Base-by-base conservation (phyloP, 495 filamentous ascomycete genomes). In the Aspergillus ellipticus region DNA sequence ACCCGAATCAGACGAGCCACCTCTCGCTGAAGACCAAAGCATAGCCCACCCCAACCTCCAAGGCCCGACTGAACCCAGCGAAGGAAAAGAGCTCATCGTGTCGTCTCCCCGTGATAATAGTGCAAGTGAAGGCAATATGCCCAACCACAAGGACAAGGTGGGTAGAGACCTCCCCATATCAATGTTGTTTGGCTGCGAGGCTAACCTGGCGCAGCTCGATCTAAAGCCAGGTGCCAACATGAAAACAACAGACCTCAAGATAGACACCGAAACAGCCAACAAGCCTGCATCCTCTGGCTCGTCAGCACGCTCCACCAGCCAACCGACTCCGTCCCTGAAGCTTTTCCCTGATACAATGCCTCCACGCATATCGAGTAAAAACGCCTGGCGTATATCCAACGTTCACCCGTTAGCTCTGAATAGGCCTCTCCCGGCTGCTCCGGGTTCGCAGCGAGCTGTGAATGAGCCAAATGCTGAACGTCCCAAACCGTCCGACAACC, bases 341-440 rank as follows among this genome's bases (percentile, higher is more conserved):
- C 64, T 76, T 13, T 76, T 76, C 52, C 73, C 73, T 24, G 65
- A 72, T 50, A 61, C 72, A 4, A 58, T 65, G 39, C 65, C 71
- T 6, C 65, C 71, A n/a, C 69, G 70, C 10, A 56, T 65, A 7
- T 69, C 71, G 4, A 73, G 68, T 42, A 70, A 58, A 33, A 62
- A 51, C 20, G 66, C 67, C 7, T 60, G 60, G 57, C 63, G 70
- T 29, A 54, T 68, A n/a, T 69, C 70, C 7, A 52, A 35, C 19
- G 35, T 28, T 21, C 56, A 56, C 28, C 51, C 50, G 41, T 48
- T 58, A 16, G 42, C 51, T n/a, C 52, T 54, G 4, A 56, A 45
- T 31, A 45, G 26, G 37, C 48, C 53, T 22, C 46, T 56, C 35
- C 52, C 60, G 6, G 20, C 45, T 3, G 22, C 31, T 16, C 51